Evolutionary conservation across 2,329 filamentous ascomycete genomes (phyloP), one percentile per base, ranked within the genome.

Genomic region (Colletotrichum musae): DNA sequence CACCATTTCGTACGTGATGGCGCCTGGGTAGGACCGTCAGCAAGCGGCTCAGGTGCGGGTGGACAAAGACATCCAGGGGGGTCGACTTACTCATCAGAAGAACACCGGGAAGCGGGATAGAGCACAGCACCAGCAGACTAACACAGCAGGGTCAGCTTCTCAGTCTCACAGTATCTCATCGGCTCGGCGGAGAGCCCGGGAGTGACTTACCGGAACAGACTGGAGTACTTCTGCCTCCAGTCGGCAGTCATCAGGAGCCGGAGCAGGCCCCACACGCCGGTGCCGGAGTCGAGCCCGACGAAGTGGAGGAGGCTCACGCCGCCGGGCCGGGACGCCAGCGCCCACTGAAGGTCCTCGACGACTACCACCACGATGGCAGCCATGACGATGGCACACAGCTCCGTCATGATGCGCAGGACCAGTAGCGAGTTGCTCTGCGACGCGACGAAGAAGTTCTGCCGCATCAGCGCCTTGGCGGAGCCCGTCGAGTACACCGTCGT

Each of bases 161-260:
- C 10, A 36, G 32, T 36, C 7, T 36, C 9, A 10, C 9, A 36
- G 0, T 10, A 36, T 36, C 32, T 36, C n/a, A 16, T 10, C n/a
- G 16, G 6, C 6, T 43, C 10, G 1, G 7, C n/a, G 4, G 18
- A 2, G 7, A 56, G 4, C 16, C 32, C 10, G 9, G 41, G 5
- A 2, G 5, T 12, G 18, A 57, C 62, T 52, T 12, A 69, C 66
- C 66, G 66, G 21, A 69, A 69, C 26, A 69, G 10, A 51, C 66
- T 69, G 2, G 66, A 69, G 24, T 69, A 66, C 56, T 69, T 69
- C 1, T 69, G 43, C 56, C 41, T 69, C 66, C 66, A 69, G 9
- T 69, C 66, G 6, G 66, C 66, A 4, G 66, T 69, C 1, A 50
- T 62, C 51, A 69, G 18, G 5, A 69, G 66, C 15, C 66, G 56